Percentiles rank a stretch among this genome's conserved stretches.
phyloP scores from a whole-genome alignment of 2,329 filamentous ascomycete species.

The Botrytis byssoidea region DNA sequence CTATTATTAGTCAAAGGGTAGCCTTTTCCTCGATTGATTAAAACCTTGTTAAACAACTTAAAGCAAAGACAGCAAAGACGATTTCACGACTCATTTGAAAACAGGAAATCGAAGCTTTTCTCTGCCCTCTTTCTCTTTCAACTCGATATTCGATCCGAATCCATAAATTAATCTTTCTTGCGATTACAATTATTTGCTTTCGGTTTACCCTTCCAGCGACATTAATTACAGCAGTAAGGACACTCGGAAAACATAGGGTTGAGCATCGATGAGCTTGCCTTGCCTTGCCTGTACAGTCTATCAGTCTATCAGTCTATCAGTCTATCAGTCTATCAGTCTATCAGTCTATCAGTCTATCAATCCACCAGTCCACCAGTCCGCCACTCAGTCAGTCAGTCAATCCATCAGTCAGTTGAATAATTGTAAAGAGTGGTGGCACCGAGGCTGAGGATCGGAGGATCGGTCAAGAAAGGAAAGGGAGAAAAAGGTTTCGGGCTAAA shows the following conservation, averaged over 20 bases:
- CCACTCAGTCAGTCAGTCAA: too few relatives aligned
- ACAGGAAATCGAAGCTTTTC: not conserved
- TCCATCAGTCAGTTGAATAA: not conserved
- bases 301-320: not conserved
- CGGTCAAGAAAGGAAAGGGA: not conserved
- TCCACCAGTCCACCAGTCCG: not conserved
- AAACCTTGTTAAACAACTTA: not conserved
- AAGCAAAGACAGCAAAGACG: not conserved
- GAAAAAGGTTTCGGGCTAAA: not conserved
- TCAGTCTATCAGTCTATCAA: not conserved
- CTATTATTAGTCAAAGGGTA: not conserved
- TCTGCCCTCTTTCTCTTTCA: not conserved
- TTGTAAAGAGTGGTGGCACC: not conserved
- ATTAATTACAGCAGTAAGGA: not conserved
- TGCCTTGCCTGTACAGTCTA: not conserved
- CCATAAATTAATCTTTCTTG: not conserved
- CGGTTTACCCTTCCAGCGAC: not conserved
- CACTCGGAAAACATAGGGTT: not conserved
- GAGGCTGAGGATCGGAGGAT: not conserved
- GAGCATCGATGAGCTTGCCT: not conserved
- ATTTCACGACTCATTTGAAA: constrained; percentile 6
- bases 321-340: not conserved
- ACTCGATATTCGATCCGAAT: not conserved
- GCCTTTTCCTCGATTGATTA: not conserved
- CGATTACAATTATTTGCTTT: not conserved